phyloP scores from a whole-genome alignment of 495 filamentous ascomycete species.

The Penicillium nucicola region DNA sequence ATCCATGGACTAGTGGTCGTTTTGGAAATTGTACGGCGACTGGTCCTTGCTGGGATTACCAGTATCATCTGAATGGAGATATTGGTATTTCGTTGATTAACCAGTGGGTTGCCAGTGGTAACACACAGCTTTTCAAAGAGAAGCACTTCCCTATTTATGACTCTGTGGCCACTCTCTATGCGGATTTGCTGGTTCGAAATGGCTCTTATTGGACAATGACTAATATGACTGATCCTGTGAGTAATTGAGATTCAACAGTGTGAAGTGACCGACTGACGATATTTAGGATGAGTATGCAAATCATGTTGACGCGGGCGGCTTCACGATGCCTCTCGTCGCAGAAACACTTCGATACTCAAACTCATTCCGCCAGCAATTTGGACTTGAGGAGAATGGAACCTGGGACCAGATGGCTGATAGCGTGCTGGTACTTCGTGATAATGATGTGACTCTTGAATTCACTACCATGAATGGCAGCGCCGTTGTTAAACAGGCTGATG shows the following conservation, averaged over 20 bases:
- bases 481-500: slow-evolving; percentile 63
- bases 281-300: slow-evolving; percentile 70
- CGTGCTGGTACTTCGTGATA: slow-evolving; percentile 50
- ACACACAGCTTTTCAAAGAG: slow-evolving; percentile 51
- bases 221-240: slow-evolving; percentile 77
- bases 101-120: slow-evolving; percentile 58
- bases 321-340: slow-evolving; percentile 66
- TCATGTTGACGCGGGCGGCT: slow-evolving; percentile 66
- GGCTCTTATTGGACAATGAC: slow-evolving; percentile 46
- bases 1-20: slow-evolving; percentile 61
- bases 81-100: slow-evolving; percentile 63
- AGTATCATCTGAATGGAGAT: slow-evolving; percentile 66
- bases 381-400: slow-evolving; percentile 45
- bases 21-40: slow-evolving; percentile 65
- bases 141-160: slow-evolving; percentile 57
- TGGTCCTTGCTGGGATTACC: slow-evolving; percentile 62
- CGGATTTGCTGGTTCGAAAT: slow-evolving; percentile 53
- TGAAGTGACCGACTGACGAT: neutral
- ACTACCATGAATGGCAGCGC: slow-evolving; percentile 61
- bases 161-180: slow-evolving; percentile 55
- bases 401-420: slow-evolving; percentile 53
- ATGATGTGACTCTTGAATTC: slow-evolving; percentile 71
- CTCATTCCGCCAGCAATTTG: slow-evolving; percentile 54
- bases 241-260: slow-evolving; percentile 8
- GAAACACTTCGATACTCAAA: slow-evolving; percentile 56